A percentile compares a stretch with the other conserved stretches of the same genome.
Evolutionary conservation across 2,329 filamentous ascomycete genomes (phyloP).

Genomic region (Microascus cirrosus): DNA sequence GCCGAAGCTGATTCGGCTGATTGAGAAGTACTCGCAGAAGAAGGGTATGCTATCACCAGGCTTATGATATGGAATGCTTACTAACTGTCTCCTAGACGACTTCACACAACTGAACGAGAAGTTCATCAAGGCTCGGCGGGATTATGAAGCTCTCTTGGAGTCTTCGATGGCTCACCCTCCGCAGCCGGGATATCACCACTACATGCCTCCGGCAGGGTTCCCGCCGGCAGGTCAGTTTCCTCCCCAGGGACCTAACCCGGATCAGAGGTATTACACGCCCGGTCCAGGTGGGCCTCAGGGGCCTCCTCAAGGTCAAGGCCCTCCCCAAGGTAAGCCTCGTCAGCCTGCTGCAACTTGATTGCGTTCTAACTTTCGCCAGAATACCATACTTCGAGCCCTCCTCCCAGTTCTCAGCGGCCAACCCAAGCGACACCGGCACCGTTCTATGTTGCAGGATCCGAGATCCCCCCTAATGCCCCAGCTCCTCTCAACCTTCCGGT

Average conservation of each 20-base stretch:
- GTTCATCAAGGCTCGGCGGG: slow-evolving; percentile 95
- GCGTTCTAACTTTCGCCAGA: not conserved
- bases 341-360: not conserved
- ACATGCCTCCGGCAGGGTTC: slow-evolving; percentile 43
- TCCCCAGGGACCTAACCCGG: slow-evolving; percentile 36
- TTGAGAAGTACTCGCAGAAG: slow-evolving; percentile 98
- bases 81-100: slow-evolving; percentile 54
- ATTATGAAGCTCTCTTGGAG: slow-evolving; percentile 93
- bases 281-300: slow-evolving; percentile 24
- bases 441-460: slow-evolving; percentile 54
- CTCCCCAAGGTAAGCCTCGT: not conserved
- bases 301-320: slow-evolving; percentile 14
- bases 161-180: slow-evolving; percentile 94
- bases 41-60: slow-evolving; percentile 52
- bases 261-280: slow-evolving; percentile 60
- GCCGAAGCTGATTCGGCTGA: slow-evolving; percentile 93
- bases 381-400: slow-evolving; percentile 24
- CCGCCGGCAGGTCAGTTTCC: slow-evolving; percentile 24
- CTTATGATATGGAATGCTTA: not conserved
- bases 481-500: slow-evolving; percentile 32
- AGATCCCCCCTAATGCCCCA: slow-evolving; percentile 26
- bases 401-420: slow-evolving; percentile 42
- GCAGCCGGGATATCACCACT: slow-evolving; percentile 65
- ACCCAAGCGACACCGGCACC: slow-evolving; percentile 40
- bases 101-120: slow-evolving; percentile 98